A percentile compares a stretch with the other conserved stretches of the same genome.
Evolutionary conservation across 1,284 basidiomycete genomes (phyloP).

Genomic region (Cryptococcus sp.): DNA sequence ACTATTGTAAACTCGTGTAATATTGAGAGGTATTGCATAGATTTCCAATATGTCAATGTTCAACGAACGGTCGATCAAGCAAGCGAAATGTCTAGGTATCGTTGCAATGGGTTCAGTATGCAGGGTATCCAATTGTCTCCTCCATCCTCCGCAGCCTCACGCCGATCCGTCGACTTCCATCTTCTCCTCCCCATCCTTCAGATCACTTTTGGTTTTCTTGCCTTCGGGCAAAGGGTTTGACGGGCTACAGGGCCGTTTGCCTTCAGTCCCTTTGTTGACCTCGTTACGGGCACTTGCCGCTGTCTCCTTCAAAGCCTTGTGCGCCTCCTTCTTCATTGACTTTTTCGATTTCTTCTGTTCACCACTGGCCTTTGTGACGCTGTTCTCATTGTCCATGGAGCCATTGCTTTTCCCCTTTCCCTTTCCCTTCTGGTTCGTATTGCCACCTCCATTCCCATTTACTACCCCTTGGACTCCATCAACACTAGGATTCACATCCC

Average conservation of each 20-base stretch:
- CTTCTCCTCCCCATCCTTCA: too few species aligned
- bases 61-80: too few species aligned
- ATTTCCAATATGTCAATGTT: too few species aligned
- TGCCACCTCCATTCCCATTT: background rate
- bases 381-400: background rate
- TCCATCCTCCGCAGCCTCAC: too few species aligned
- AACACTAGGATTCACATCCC: slow-evolving; percentile 21
- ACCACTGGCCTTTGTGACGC: background rate
- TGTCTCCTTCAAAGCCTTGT: background rate
- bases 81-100: too few species aligned
- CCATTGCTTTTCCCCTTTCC: background rate
- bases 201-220: background rate
- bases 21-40: too few species aligned
- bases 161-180: too few species aligned
- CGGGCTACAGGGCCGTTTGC: background rate
- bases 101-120: too few species aligned
- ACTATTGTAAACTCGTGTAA: too few species aligned
- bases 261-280: background rate
- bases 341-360: slow-evolving; percentile 4
- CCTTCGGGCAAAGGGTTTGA: background rate
- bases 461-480: slow-evolving; percentile 4
- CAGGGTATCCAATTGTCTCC: too few species aligned
- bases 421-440: slow-evolving; percentile 2
- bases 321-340: slow-evolving; percentile 3
- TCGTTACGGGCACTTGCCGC: background rate